A percentile compares a stretch with the other conserved stretches of the same genome.
Evolutionary conservation across 1,284 basidiomycete genomes (phyloP).

Genomic region (Sporisorium scitamineum): DNA sequence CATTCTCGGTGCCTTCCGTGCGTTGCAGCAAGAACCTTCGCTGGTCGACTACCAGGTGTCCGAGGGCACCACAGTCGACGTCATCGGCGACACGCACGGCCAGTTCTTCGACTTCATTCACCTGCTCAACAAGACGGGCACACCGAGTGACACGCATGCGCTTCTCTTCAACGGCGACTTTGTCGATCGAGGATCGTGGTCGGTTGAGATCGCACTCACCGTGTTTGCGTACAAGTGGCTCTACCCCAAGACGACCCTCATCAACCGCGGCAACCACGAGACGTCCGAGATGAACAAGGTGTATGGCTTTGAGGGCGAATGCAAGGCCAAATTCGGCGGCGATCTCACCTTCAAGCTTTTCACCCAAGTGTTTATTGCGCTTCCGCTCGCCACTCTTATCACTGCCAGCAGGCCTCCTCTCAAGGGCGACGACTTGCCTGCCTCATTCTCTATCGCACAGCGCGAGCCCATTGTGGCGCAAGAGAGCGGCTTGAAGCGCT

Average conservation of each 20-base stretch:
- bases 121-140: constrained; percentile 84
- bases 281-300: constrained; percentile 81
- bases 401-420: constrained; percentile 77
- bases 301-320: constrained; percentile 91
- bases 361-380: constrained; percentile 62
- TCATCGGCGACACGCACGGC: constrained; percentile 64
- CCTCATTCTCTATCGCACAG: constrained; percentile 57
- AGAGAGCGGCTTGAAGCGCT: constrained; percentile 81
- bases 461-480: constrained; percentile 79
- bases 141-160: constrained; percentile 61
- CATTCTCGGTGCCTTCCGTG: constrained; percentile 82
- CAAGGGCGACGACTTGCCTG: constrained; percentile 53
- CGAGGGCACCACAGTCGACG: constrained; percentile 76
- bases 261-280: constrained; percentile 92
- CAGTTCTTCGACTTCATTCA: constrained; percentile 92
- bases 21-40: constrained; percentile 82
- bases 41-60: constrained; percentile 83
- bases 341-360: constrained; percentile 67
- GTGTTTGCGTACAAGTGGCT: constrained; percentile 94
- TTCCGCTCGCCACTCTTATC: constrained; percentile 87
- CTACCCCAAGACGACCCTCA: constrained; percentile 63
- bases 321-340: constrained; percentile 74
- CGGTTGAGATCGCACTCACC: constrained; percentile 92
- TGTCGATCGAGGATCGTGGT: constrained; percentile 97
- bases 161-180: constrained; percentile 68